Conservation (phyloP, 2,329 filamentous ascomycete genomes). For the Cytospora paraplurivora region DNA sequence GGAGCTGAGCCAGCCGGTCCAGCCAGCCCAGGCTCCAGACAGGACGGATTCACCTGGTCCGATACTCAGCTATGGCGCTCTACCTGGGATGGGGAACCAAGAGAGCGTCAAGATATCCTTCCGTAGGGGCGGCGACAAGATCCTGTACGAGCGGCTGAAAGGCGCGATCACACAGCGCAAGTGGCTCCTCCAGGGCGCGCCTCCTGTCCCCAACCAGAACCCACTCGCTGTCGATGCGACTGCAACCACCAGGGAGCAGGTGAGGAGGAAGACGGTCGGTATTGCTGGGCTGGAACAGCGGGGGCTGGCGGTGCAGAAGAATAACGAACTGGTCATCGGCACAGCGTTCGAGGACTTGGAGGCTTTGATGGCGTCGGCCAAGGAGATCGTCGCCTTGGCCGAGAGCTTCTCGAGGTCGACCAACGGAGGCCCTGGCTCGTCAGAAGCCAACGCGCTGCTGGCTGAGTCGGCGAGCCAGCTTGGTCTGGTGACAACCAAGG, state of each 20-base stretch:
- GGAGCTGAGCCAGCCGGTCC: conserved; percentile 42
- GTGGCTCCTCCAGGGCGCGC: conserved; percentile 90
- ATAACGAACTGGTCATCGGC: conserved; percentile 91
- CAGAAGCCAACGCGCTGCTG: conserved; percentile 73
- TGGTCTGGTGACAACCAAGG: conserved; percentile 89
- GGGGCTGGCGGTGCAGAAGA: conserved; percentile 81
- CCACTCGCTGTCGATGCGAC: conserved; percentile 41
- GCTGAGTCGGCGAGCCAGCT: conserved; percentile 83
- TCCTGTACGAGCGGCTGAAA: conserved; percentile 87
- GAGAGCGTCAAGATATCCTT: conserved; percentile 93
- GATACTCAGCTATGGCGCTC: conserved; percentile 49
- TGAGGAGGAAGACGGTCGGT: conserved; percentile 67
- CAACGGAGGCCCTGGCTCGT: conserved; percentile 59
- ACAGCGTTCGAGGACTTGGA: conserved; percentile 95
- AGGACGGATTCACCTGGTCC: conserved; percentile 79
- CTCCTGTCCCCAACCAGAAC: conserved; percentile 73
- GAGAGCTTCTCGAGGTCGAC: conserved; percentile 79
- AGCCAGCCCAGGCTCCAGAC: conserved; percentile 36
- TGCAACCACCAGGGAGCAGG: conserved; percentile 24
- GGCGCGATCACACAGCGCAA: conserved; percentile 88
- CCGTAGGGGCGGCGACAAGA: conserved; percentile 82
- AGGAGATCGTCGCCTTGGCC: conserved; percentile 91
- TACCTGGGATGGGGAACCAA: conserved; percentile 54
- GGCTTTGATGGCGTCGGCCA: conserved; percentile 94
- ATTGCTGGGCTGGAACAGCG: conserved; percentile 91